Percentiles rank a stretch among this genome's conserved stretches.
Conservation (phyloP, 441 rosid genomes). For the Erysimum cheiri region DNA sequence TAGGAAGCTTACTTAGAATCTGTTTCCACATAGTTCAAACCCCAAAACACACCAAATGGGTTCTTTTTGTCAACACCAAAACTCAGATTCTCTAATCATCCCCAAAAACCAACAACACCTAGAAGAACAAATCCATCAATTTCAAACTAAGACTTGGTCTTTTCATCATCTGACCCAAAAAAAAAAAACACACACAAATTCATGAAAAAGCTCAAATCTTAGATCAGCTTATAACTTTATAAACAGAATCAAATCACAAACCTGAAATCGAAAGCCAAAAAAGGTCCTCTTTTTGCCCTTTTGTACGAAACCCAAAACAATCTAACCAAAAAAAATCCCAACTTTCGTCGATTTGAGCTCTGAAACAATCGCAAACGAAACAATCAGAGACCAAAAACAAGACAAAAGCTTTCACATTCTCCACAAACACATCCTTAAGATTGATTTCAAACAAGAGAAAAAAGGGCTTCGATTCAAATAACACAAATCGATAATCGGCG, state of each 20-base stretch:
- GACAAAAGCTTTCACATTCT: constrained; percentile 13
- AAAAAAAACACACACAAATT: neutral
- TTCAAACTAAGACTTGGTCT: constrained; percentile 22
- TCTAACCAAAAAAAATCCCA: constrained; percentile 9
- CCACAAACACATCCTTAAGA: neutral
- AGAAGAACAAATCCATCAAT: constrained; percentile 28
- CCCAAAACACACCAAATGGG: constrained; percentile 7
- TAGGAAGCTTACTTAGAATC: constrained; percentile 81
- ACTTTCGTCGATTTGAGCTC: constrained; percentile 35
- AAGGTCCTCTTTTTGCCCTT: neutral
- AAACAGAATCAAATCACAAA: constrained; percentile 33
- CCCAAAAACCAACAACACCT: constrained; percentile 12
- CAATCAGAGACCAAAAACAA: constrained; percentile 30
- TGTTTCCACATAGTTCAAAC: constrained; percentile 62
- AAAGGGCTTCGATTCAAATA: constrained; percentile 12
- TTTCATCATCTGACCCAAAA: constrained; percentile 17
- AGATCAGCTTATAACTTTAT: constrained; percentile 28
- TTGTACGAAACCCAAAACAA: too few relatives aligned
- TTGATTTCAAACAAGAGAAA: constrained; percentile 22
- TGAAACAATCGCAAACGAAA: constrained; percentile 22
- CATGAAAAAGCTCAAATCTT: constrained; percentile 20
- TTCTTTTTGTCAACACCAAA: constrained; percentile 37
- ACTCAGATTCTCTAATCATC: constrained; percentile 34
- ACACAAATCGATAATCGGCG: constrained; percentile 19
- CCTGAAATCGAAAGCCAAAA: constrained; percentile 24